Conservation (phyloP, 1,284 basidiomycete genomes). For the Mycena sp. region DNA sequence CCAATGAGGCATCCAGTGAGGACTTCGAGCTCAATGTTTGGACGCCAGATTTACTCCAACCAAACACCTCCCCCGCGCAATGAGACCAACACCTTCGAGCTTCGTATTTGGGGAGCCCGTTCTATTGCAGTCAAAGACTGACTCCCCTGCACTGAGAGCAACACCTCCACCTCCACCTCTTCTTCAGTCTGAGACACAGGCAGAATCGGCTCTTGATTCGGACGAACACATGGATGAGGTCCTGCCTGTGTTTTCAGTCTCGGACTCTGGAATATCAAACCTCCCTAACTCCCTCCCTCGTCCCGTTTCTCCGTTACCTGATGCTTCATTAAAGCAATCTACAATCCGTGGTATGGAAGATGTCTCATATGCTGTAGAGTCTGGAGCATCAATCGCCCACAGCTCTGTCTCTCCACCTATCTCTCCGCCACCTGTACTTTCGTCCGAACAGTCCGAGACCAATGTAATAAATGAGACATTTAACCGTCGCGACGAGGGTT, state of each 20-base stretch:
- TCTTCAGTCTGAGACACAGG: conserved; percentile 2
- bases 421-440: background rate
- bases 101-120: conserved; percentile 22
- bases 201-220: conserved; percentile 29
- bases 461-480: conserved; percentile 31
- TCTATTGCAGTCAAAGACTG: conserved; percentile 13
- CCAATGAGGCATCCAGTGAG: background rate
- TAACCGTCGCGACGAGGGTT: background rate
- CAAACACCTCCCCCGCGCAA: background rate
- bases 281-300: no score
- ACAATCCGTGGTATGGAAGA: no score
- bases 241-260: background rate
- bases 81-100: background rate
- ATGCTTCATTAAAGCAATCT: no score
- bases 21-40: conserved; percentile 10
- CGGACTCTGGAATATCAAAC: background rate
- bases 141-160: background rate
- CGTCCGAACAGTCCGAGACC: background rate
- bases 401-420: background rate
- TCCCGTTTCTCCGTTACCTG: no score
- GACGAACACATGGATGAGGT: conserved; percentile 61
- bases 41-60: background rate
- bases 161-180: background rate
- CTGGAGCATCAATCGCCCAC: no score
- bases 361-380: no score